Conservation (phyloP, 2,329 filamentous ascomycete genomes). For the Cytospora piceicola region DNA sequence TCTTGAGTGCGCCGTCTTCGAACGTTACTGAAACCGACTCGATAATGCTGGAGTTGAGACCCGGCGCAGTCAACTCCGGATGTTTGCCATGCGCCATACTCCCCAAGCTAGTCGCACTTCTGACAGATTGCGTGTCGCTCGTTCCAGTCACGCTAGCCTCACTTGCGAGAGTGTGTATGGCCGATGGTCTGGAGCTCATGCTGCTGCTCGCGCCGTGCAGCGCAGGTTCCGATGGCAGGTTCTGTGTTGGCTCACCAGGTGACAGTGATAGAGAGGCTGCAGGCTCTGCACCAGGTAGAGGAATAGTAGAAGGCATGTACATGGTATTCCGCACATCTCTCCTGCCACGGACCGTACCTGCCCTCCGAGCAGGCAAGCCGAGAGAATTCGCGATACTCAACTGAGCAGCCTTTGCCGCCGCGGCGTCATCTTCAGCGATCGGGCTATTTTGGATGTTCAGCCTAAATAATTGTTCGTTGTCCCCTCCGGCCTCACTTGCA, state of each 20-base stretch:
- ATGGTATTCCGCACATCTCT: slow-evolving; percentile 92
- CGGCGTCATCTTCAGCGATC: slow-evolving; percentile 76
- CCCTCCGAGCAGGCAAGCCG: slow-evolving; percentile 69
- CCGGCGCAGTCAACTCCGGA: slow-evolving; percentile 77
- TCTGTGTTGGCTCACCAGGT: slow-evolving; percentile 32
- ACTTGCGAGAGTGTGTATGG: slow-evolving; percentile 62
- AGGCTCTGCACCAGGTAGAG: slow-evolving; percentile 8
- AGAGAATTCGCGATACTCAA: slow-evolving; percentile 77
- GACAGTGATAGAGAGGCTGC: slow-evolving; percentile 32
- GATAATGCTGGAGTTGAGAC: slow-evolving; percentile 85
- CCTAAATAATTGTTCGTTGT: slow-evolving; percentile 74
- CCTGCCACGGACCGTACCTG: slow-evolving; percentile 81
- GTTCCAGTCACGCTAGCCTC: slow-evolving; percentile 61
- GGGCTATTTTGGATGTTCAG: slow-evolving; percentile 79
- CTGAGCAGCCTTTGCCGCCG: slow-evolving; percentile 72
- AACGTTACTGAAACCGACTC: slow-evolving; percentile 90
- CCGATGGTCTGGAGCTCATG: slow-evolving; percentile 47
- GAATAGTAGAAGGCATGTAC: slow-evolving; percentile 63
- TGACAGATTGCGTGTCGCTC: slow-evolving; percentile 89
- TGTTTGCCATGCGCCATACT: slow-evolving; percentile 74
- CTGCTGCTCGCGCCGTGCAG: slow-evolving; percentile 39
- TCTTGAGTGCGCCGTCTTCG: slow-evolving; percentile 71
- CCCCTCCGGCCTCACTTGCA: slow-evolving; percentile 48
- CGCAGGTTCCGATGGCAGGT: slow-evolving; percentile 44
- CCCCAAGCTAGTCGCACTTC: slow-evolving; percentile 81